phyloP scores from a whole-genome alignment of 352 stramenopile species.

The Globisporangium echinulatum region DNA sequence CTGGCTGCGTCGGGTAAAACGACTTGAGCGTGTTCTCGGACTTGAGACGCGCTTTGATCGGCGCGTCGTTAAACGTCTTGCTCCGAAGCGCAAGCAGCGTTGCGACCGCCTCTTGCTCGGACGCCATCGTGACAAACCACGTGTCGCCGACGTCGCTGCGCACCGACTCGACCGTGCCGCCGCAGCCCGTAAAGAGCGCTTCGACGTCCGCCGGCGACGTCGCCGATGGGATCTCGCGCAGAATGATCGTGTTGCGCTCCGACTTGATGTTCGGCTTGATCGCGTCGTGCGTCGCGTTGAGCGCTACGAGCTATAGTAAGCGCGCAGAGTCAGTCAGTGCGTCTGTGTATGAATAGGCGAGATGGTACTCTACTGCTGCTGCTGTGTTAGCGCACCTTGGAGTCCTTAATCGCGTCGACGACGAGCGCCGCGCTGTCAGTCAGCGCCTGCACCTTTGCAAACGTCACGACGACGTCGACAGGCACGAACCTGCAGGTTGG shows the following conservation, averaged over 20 bases:
- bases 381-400: conserved; percentile 17
- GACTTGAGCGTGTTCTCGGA: conserved; percentile 91
- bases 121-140: conserved; percentile 90
- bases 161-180: conserved; percentile 68
- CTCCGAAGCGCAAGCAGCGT: conserved; percentile 82
- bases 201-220: conserved; percentile 81
- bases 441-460: conserved; percentile 84
- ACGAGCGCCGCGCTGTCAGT: conserved; percentile 57
- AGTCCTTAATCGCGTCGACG: conserved; percentile 67
- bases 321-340: not conserved
- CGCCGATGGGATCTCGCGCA: conserved; percentile 88
- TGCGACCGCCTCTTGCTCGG: conserved; percentile 81
- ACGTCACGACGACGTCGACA: conserved; percentile 73
- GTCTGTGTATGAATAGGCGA: not conserved
- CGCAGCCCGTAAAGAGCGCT: conserved; percentile 81
- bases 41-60: conserved; percentile 90
- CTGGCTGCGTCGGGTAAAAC: conserved; percentile 78
- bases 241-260: conserved; percentile 91
- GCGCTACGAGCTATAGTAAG: conserved; percentile 40
- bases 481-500: conserved; percentile 59
- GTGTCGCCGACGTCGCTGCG: conserved; percentile 91
- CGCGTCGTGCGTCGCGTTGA: conserved; percentile 76
- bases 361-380: too few species aligned
- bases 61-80: conserved; percentile 86
- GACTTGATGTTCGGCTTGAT: conserved; percentile 92